Percentiles rank a stretch among this genome's conserved stretches.
These are phyloP conservation scores for Aspergillus neotritici DNA, from an alignment of 2,329 filamentous ascomycete genomes.

Conservation along the genomic window DNA sequence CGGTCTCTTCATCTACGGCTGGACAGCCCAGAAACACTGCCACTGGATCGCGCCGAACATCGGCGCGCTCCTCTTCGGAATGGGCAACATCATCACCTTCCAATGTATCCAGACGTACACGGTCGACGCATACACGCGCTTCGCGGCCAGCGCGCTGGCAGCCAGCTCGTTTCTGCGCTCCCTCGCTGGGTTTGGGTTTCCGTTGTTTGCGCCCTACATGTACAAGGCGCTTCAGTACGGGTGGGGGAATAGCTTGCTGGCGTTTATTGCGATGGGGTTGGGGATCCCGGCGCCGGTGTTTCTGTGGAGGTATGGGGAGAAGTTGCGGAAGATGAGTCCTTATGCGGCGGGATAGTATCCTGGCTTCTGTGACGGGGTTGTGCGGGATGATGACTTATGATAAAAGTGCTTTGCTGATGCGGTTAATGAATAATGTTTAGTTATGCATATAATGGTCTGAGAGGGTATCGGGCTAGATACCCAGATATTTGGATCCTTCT, in stretches of 20 bases:
- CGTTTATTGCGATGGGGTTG: constrained; percentile 34
- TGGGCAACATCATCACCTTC: constrained; percentile 42
- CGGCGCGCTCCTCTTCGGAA: constrained; percentile 47
- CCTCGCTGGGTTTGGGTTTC: constrained; percentile 38
- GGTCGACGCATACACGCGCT: constrained; percentile 38
- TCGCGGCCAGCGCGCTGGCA: constrained; percentile 37
- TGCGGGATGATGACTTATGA: no score
- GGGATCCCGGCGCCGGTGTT: constrained; percentile 47
- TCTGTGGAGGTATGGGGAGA: constrained; percentile 48
- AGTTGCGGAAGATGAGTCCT: constrained; percentile 42
- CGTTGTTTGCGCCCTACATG: constrained; percentile 40
- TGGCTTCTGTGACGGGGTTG: no score
- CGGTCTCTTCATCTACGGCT: constrained; percentile 55
- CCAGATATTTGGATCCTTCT: no score
- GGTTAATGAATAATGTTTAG: no score
- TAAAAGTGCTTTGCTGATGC: no score
- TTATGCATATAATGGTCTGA: no score
- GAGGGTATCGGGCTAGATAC: no score
- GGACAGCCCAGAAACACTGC: constrained; percentile 45
- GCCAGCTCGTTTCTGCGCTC: constrained; percentile 33
- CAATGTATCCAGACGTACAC: constrained; percentile 45
- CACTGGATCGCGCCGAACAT: constrained; percentile 55
- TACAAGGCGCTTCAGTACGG: constrained; percentile 34
- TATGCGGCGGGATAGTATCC: constrained; percentile 41
- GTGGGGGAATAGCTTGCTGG: constrained; percentile 40